Evolutionary conservation across 441 rosid genomes (phyloP).

Genomic region (Lepidium campestre): DNA sequence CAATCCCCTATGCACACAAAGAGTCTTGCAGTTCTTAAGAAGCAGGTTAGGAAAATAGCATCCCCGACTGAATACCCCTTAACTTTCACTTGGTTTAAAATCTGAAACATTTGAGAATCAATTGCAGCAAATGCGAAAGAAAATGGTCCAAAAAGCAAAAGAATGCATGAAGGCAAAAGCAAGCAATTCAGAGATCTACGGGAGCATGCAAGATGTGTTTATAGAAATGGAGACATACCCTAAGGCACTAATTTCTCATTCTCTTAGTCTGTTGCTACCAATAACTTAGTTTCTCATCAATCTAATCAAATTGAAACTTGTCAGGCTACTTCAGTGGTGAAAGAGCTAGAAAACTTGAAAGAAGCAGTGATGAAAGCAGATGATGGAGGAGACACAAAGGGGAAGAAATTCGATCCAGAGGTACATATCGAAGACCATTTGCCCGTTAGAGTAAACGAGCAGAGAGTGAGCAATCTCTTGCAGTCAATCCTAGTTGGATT

Average conservation of each 20-base stretch:
- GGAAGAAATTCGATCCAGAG: slow-evolving; percentile 57
- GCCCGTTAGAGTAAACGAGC: slow-evolving; percentile 84
- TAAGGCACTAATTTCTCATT: slow-evolving; percentile 22
- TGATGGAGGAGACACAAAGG: slow-evolving; percentile 33
- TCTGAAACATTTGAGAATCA: background rate
- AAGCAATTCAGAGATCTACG: slow-evolving; percentile 65
- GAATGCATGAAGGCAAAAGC: slow-evolving; percentile 57
- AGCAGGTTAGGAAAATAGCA: slow-evolving; percentile 42
- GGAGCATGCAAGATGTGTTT: slow-evolving; percentile 76
- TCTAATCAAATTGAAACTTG: background rate
- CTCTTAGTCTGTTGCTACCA: background rate
- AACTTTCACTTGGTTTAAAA: background rate
- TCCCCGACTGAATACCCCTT: background rate
- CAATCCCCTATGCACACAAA: slow-evolving; percentile 94
- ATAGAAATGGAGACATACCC: slow-evolving; percentile 64
- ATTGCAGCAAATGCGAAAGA: slow-evolving; percentile 60
- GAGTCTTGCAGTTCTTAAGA: slow-evolving; percentile 77
- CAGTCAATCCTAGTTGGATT: slow-evolving; percentile 68
- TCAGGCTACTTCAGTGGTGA: slow-evolving; percentile 38
- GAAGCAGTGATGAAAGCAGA: slow-evolving; percentile 61
- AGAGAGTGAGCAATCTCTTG: slow-evolving; percentile 70
- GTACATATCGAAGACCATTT: slow-evolving; percentile 61
- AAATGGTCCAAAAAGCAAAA: slow-evolving; percentile 74
- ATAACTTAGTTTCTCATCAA: background rate
- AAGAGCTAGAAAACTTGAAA: slow-evolving; percentile 55